A percentile compares a stretch with the other conserved stretches of the same genome.
Evolutionary conservation across 495 filamentous ascomycete species (phyloP).

Genomic region (Penicillium riverlandense): DNA sequence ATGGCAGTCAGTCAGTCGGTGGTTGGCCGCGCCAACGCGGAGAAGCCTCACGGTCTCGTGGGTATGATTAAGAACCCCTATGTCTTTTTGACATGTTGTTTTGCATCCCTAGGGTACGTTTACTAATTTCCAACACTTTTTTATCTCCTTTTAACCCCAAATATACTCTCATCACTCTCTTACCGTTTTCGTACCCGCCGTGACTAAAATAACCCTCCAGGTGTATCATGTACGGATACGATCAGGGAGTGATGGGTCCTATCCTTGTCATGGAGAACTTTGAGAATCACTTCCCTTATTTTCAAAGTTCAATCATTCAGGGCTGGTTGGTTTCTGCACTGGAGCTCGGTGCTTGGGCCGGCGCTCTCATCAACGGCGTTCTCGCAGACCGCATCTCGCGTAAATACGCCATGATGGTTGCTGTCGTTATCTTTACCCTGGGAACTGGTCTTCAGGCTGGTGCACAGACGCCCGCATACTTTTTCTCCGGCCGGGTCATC

Average conservation of each 20-base stretch:
- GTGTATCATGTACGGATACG: slow-evolving; percentile 55
- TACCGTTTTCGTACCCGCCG: too few relatives aligned
- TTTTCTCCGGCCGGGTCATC: slow-evolving; percentile 42
- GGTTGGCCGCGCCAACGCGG: slow-evolving; percentile 27
- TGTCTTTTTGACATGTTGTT: slow-evolving; percentile 36
- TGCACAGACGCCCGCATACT: slow-evolving; percentile 26
- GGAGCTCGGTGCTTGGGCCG: slow-evolving; percentile 76
- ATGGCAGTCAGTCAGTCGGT: slow-evolving; percentile 26
- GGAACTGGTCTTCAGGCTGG: slow-evolving; percentile 44
- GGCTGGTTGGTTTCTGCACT: slow-evolving; percentile 74
- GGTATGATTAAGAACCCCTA: slow-evolving; percentile 33
- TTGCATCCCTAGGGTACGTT: slow-evolving; percentile 56
- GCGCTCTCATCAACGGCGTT: slow-evolving; percentile 66
- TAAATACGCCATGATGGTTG: slow-evolving; percentile 70
- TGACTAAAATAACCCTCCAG: slow-evolving; percentile 10
- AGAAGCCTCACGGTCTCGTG: slow-evolving; percentile 25
- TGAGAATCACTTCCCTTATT: slow-evolving; percentile 31
- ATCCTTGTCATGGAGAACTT: slow-evolving; percentile 26
- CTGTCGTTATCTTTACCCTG: slow-evolving; percentile 62
- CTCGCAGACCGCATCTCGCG: slow-evolving; percentile 67
- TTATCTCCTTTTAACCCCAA: too few relatives aligned
- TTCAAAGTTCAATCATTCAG: slow-evolving; percentile 58
- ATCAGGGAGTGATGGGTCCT: slow-evolving; percentile 75
- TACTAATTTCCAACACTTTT: too few relatives aligned
- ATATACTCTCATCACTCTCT: too few relatives aligned